A percentile compares a stretch with the other conserved stretches of the same genome.
Conservation (phyloP, 1,284 basidiomycete genomes). For the Cryptococcus sp. region DNA sequence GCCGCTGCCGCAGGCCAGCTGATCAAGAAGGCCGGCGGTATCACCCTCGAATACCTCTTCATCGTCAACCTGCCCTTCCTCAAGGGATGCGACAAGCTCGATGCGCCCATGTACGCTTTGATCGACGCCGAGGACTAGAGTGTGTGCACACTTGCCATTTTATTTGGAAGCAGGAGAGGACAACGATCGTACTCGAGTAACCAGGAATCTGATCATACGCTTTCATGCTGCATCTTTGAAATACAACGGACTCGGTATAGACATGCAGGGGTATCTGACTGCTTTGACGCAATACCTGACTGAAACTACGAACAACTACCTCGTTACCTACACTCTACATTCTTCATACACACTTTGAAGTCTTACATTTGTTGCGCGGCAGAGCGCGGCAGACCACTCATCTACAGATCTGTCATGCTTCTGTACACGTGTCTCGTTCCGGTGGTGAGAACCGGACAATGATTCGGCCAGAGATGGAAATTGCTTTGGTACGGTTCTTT, state of each 20-base stretch:
- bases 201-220: too few species aligned
- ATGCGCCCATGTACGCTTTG: constrained; percentile 85
- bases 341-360: neutral
- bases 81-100: constrained; percentile 73
- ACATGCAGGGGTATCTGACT: constrained; percentile 6
- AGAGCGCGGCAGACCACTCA: neutral
- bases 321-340: neutral
- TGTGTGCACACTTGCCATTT: neutral
- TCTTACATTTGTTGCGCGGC: too few species aligned
- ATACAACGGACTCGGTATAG: neutral
- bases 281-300: neutral
- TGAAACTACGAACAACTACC: neutral
- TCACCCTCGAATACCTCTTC: constrained; percentile 90
- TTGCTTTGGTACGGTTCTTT: constrained; percentile 10
- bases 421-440: constrained; percentile 5
- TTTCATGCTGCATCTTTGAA: too few species aligned
- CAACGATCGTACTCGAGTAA: too few species aligned
- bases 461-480: constrained; percentile 14
- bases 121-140: constrained; percentile 70
- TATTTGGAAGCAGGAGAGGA: too few species aligned
- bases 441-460: constrained; percentile 3
- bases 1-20: constrained; percentile 93
- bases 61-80: constrained; percentile 86
- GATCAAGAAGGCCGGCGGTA: constrained; percentile 76
- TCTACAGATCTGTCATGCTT: constrained; percentile 11